These are phyloP conservation scores for Coelastrella sp. DNA, from an alignment of 139 green algal genomes.

Conservation along the genomic window DNA sequence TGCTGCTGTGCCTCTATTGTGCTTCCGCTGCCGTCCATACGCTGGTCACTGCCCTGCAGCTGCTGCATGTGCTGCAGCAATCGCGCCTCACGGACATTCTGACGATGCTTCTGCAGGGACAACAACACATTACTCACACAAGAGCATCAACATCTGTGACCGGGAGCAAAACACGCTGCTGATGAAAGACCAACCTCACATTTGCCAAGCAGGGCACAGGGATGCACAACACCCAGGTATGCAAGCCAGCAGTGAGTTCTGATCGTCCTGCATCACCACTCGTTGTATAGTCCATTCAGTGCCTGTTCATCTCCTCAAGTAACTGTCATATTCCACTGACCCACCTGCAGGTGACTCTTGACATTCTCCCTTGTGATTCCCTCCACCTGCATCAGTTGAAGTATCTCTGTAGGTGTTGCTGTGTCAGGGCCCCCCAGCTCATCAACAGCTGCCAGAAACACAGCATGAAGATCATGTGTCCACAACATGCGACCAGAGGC, in stretches of 20 bases:
- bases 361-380: constrained; percentile 31
- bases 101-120: not conserved
- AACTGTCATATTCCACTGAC: no score
- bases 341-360: constrained; percentile 36
- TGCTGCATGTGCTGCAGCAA: constrained; percentile 12
- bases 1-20: not conserved
- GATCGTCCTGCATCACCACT: not conserved
- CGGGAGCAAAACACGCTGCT: no score
- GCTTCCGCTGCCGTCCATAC: not conserved
- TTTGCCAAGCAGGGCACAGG: no score
- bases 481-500: constrained; percentile 16
- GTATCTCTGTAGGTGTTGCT: constrained; percentile 26
- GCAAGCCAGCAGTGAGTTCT: not conserved
- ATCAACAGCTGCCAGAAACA: constrained; percentile 17
- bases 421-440: constrained; percentile 14
- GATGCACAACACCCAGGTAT: not conserved
- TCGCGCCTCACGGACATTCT: constrained; percentile 5
- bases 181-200: no score
- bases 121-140: no score
- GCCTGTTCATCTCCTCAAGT: no score
- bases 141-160: no score
- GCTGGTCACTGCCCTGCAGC: not conserved
- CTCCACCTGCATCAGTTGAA: not conserved
- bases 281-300: no score
- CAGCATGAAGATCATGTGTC: not conserved